These are phyloP conservation scores for Echium plantagineum DNA, from an alignment of 257 asterid species.

Conservation along the genomic window DNA sequence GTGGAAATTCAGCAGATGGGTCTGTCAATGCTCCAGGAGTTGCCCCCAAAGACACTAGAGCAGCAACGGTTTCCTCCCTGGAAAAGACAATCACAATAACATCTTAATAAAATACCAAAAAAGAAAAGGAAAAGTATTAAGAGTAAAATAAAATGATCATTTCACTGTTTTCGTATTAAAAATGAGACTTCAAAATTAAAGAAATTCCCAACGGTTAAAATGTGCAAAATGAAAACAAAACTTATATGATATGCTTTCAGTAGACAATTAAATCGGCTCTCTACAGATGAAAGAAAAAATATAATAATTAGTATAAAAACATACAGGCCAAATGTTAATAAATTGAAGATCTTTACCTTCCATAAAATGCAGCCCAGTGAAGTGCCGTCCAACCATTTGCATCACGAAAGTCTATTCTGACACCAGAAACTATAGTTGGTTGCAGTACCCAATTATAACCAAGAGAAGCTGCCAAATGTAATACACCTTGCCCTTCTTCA, in stretches of 20 bases:
- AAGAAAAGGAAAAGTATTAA: not conserved
- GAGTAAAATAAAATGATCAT: not conserved
- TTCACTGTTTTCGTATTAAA: too few relatives aligned
- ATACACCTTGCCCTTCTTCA: conserved; percentile 74
- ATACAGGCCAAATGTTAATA: not conserved
- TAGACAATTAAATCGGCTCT: not conserved
- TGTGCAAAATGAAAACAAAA: not conserved
- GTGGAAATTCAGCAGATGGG: conserved; percentile 64
- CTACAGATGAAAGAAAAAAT: not conserved
- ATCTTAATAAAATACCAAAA: not conserved
- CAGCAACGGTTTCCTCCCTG: conserved; percentile 88
- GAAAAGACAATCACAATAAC: conserved; percentile 12
- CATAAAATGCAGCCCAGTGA: conserved; percentile 95
- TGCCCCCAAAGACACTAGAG: conserved; percentile 80
- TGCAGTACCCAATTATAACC: conserved; percentile 86
- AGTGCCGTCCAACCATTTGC: conserved; percentile 92
- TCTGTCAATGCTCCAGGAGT: conserved; percentile 73
- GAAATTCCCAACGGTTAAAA: not conserved
- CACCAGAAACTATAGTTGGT: conserved; percentile 60
- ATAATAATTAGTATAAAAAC: not conserved
- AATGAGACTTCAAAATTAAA: too few relatives aligned
- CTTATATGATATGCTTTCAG: not conserved
- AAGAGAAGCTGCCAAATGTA: conserved; percentile 94
- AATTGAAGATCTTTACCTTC: conserved; percentile 42
- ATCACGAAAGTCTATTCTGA: conserved; percentile 86